A percentile compares a stretch with the other conserved stretches of the same genome.
Conservation (phyloP, 805 yeast species). For the Kodamaea hsintzibuensis region DNA sequence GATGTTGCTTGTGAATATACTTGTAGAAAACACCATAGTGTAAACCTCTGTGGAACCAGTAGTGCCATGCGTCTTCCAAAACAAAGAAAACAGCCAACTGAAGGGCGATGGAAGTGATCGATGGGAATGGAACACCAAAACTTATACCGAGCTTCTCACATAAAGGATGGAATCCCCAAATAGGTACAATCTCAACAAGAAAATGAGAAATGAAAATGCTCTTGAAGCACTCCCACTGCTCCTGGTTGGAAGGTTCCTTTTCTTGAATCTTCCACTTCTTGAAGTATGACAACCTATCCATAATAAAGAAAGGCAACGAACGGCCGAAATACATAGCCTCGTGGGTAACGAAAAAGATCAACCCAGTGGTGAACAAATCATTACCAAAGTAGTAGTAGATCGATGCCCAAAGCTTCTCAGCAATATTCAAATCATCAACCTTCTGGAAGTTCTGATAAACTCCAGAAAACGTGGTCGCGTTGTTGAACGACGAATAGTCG, state of each 20-base stretch:
- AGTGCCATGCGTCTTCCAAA: constrained; percentile 95
- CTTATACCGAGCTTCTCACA: constrained; percentile 79
- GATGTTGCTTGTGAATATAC: constrained; percentile 95
- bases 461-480: constrained; percentile 25
- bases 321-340: constrained; percentile 91
- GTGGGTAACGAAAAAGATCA: constrained; percentile 77
- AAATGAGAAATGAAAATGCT: constrained; percentile 84
- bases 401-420: constrained; percentile 84
- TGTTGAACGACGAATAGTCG: constrained; percentile 28
- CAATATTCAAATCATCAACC: constrained; percentile 36
- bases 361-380: constrained; percentile 90
- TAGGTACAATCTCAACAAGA: constrained; percentile 92
- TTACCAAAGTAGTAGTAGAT: constrained; percentile 84
- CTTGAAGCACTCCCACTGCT: constrained; percentile 92
- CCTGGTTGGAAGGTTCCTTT: constrained; percentile 74
- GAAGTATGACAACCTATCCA: constrained; percentile 85
- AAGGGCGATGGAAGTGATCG: constrained; percentile 50
- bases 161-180: constrained; percentile 95
- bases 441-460: constrained; percentile 25
- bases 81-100: constrained; percentile 81
- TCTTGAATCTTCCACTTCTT: constrained; percentile 85
- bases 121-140: constrained; percentile 84
- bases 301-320: constrained; percentile 87
- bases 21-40: constrained; percentile 90
- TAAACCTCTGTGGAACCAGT: constrained; percentile 89